Conservation (phyloP, 2,329 filamentous ascomycete species). For the Bipolaris victoriae region DNA sequence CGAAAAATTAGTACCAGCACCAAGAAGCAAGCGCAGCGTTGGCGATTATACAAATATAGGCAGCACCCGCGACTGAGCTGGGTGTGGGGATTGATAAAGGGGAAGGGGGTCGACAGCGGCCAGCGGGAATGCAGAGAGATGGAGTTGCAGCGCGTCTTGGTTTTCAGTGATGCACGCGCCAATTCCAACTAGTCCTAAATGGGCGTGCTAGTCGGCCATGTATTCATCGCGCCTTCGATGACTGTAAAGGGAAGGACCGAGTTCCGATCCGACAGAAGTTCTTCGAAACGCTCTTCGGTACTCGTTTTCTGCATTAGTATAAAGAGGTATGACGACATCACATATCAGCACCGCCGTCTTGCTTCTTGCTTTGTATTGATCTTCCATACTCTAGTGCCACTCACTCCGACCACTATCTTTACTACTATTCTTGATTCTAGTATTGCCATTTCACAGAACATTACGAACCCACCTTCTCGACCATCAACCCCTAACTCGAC, state of each 20-base stretch:
- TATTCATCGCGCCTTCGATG: constrained; percentile 17
- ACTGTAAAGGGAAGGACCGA: constrained; percentile 10
- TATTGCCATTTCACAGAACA: not conserved
- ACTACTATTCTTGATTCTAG: not conserved
- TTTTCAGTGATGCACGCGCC: constrained; percentile 16
- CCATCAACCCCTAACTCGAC: not conserved
- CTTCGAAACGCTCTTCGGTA: not conserved
- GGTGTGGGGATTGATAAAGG: constrained; percentile 30
- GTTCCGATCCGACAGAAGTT: not conserved
- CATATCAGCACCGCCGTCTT: not conserved
- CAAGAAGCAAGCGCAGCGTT: constrained; percentile 18
- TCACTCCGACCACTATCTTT: not conserved
- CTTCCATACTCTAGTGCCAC: constrained; percentile 1
- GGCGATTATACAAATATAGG: constrained; percentile 38
- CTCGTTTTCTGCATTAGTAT: not conserved
- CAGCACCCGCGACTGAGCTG: constrained; percentile 29
- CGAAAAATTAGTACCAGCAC: constrained; percentile 27
- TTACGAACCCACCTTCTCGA: not conserved
- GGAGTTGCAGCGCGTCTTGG: constrained; percentile 16
- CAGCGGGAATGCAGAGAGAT: constrained; percentile 11
- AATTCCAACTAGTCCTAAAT: constrained; percentile 26
- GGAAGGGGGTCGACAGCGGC: constrained; percentile 29
- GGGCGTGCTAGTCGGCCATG: constrained; percentile 8
- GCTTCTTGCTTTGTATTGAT: not conserved
- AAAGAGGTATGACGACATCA: not conserved